These are phyloP conservation scores for Monosporascus cannonballus DNA, from an alignment of 2,329 filamentous ascomycete species.

Conservation along the genomic window DNA sequence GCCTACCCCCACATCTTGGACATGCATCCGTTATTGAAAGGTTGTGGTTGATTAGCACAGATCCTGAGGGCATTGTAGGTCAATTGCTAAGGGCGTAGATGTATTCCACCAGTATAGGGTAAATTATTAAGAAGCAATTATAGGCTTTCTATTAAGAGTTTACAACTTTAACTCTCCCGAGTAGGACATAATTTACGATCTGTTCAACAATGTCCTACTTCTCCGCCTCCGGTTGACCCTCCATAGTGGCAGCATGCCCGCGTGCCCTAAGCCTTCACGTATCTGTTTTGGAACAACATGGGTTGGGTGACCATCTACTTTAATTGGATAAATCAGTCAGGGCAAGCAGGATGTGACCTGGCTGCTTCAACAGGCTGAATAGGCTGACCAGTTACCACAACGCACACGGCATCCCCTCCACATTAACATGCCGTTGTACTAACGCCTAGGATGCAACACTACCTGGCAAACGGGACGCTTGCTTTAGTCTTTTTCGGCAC, in stretches of 20 bases:
- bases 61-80: no score
- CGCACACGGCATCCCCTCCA: not conserved
- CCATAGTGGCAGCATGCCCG: no score
- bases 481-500: constrained; percentile 10
- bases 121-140: no score
- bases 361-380: not conserved
- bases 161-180: not conserved
- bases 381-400: not conserved
- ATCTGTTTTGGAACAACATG: not conserved
- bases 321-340: not conserved
- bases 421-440: not conserved
- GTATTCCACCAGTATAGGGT: no score
- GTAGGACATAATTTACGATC: not conserved
- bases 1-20: no score
- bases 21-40: no score
- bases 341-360: not conserved
- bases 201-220: no score
- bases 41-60: no score
- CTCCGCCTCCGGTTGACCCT: no score
- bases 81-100: no score
- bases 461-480: no score
- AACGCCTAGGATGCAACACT: not conserved
- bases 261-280: not conserved
- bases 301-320: not conserved
- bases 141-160: no score